Evolutionary conservation across 164 flowering plant genomes (phyloP), one percentile per base, ranked within the genome.

Genomic region (Platanus orientalis): DNA sequence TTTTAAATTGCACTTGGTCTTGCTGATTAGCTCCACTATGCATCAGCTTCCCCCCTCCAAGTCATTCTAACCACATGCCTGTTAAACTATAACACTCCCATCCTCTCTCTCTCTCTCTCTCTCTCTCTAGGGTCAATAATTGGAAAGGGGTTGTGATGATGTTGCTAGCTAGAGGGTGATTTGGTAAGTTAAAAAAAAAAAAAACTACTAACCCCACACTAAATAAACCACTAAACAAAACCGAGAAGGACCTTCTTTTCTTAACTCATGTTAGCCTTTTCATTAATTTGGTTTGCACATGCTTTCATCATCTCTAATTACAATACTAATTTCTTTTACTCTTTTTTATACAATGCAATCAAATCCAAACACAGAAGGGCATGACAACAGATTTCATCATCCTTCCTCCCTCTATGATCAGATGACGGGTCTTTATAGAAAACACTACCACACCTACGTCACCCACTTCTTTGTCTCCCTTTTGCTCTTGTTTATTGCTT

Each of bases 201-300:
- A 54, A 47, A 66, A 47, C 30, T 48, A 25, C 30, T 24, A 51
- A 40, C 7, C 58, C 6, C 58, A 53, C 66, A 47, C 62, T 66
- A 62, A 50, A 45, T 10, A 34, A 34, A 34, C 39, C 65, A 44
- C 65, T 65, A 61, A 48, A 59, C 67, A 56, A 68, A 60, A 51
- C 24, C 40, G 36, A 60, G 34, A 20, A n/a, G 50, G 36, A 42
- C 21, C 55, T 24, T 63, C 45, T 68, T 75, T 63, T 56, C 25
- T 53, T 60, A 58, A 48, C 45, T 45, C 71, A 72, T 59, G 56
- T 62, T 57, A 67, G 49, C 70, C 63, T 42, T 60, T 42, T 58
- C 66, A 54, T 49, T 40, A 69, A 61, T 75, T n/a, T n/a, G 73
- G 72, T 69, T 70, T 66, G 74, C 79, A 79, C 78, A 70, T 75